These are phyloP conservation scores for Avena eriantha DNA, from an alignment of 176 grass and related monocot genomes.

Conservation along the genomic window DNA sequence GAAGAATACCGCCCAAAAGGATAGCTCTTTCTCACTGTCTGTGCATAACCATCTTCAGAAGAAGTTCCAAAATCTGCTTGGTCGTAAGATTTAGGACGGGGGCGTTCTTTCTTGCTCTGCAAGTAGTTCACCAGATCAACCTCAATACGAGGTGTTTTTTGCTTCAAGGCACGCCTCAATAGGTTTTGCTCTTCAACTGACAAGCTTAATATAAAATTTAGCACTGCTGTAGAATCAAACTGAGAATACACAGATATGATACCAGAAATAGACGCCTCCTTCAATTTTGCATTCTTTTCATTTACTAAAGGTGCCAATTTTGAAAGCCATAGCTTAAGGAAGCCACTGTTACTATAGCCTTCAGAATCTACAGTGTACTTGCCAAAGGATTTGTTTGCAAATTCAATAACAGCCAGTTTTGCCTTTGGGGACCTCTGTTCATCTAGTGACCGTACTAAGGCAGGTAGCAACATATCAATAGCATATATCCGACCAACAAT, in stretches of 20 bases:
- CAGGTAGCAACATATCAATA: constrained; percentile 95
- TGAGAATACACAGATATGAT: constrained; percentile 97
- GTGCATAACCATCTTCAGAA: constrained; percentile 83
- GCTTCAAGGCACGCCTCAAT: constrained; percentile 94
- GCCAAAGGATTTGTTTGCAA: constrained; percentile 87
- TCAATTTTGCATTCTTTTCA: constrained; percentile 95
- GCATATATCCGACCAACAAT: constrained; percentile 85
- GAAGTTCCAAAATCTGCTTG: constrained; percentile 92
- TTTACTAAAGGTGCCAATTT: constrained; percentile 95
- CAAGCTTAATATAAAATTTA: constrained; percentile 98
- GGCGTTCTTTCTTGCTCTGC: constrained; percentile 97
- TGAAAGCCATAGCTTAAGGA: constrained; percentile 96
- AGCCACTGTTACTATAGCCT: constrained; percentile 87
- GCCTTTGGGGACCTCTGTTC: constrained; percentile 96
- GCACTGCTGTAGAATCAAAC: constrained; percentile 91
- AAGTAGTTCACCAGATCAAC: constrained; percentile 99
- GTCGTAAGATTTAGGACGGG: constrained; percentile 86
- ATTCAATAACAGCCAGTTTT: constrained; percentile 95
- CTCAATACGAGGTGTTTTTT: constrained; percentile 95
- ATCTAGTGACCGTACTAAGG: constrained; percentile 88
- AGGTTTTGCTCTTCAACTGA: constrained; percentile 95
- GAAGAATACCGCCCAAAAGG: constrained; percentile 82
- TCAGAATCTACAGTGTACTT: constrained; percentile 86
- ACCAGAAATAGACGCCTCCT: constrained; percentile 93
- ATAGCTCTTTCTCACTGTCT: constrained; percentile 73